Percentiles rank a stretch among this genome's conserved stretches.
phyloP scores from a whole-genome alignment of 2,329 filamentous ascomycete genomes.

The Metarhizium guizhouense region DNA sequence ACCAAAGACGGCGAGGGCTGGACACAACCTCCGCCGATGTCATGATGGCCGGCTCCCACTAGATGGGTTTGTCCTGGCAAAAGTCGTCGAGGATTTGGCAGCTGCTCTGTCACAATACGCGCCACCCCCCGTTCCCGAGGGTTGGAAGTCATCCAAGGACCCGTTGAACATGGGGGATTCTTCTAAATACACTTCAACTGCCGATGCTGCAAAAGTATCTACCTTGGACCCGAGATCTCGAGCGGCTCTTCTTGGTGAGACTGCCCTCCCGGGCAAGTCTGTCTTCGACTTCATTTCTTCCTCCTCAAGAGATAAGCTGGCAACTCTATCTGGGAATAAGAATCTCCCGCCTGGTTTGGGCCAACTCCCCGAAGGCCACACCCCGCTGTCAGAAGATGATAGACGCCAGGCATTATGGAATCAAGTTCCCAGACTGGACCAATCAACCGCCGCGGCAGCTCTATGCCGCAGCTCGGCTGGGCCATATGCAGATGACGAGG shows the following conservation, averaged over 20 bases:
- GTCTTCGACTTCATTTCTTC: conserved; percentile 88
- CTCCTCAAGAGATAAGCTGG: conserved; percentile 68
- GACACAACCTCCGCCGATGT: conserved; percentile 47
- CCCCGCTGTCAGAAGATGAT: conserved; percentile 51
- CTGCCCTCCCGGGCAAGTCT: conserved; percentile 74
- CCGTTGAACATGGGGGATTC: conserved; percentile 3
- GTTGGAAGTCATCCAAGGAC: conserved; percentile 60
- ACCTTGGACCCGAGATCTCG: conserved; percentile 67
- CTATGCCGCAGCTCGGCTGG: conserved; percentile 54
- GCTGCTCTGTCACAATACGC: conserved; percentile 36
- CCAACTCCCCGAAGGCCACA: conserved; percentile 60
- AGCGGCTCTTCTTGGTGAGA: conserved; percentile 73
- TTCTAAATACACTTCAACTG: conserved; percentile 50
- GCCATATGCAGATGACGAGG: conserved; percentile 76
- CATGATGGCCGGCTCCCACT: conserved; percentile 75
- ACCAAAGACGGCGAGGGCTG: conserved; percentile 40
- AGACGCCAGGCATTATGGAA: conserved; percentile 48
- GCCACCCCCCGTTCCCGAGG: conserved; percentile 59
- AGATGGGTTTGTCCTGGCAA: conserved; percentile 68
- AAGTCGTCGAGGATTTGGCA: conserved; percentile 31
- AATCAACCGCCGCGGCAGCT: conserved; percentile 58
- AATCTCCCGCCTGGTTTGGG: conserved; percentile 71
- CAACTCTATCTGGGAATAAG: conserved; percentile 61
- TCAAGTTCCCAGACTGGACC: conserved; percentile 56
- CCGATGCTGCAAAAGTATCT: conserved; percentile 71